Percentiles rank a stretch among this genome's conserved stretches.
phyloP scores from a whole-genome alignment of 2,329 filamentous ascomycete genomes.

The Aspergillus fijiensis region DNA sequence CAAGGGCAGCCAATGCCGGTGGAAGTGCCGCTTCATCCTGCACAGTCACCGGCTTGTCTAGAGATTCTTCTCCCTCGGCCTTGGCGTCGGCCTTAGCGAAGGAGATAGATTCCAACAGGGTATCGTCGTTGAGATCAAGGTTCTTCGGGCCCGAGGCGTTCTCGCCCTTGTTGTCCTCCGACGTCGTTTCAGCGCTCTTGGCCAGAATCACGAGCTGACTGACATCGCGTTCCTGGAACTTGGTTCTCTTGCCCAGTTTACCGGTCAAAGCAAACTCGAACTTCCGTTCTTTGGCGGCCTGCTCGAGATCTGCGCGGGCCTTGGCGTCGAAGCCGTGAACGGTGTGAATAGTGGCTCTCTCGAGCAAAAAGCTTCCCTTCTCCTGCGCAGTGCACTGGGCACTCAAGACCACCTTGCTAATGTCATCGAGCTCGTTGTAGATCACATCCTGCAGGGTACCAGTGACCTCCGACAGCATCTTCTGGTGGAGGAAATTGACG shows the following conservation, averaged over 20 bases:
- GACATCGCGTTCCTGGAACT: slow-evolving; percentile 49
- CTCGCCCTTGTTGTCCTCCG: slow-evolving; percentile 25
- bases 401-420: slow-evolving; percentile 46
- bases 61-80: slow-evolving; percentile 44
- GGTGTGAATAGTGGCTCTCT: slow-evolving; percentile 79
- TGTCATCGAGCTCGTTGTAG: slow-evolving; percentile 56
- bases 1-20: slow-evolving; percentile 60
- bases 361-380: slow-evolving; percentile 72
- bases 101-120: slow-evolving; percentile 80
- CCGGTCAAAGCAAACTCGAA: slow-evolving; percentile 84
- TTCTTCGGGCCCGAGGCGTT: slow-evolving; percentile 59
- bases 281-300: slow-evolving; percentile 64
- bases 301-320: slow-evolving; percentile 68
- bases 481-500: slow-evolving; percentile 70
- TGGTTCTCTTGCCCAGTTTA: slow-evolving; percentile 67
- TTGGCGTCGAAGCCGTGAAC: slow-evolving; percentile 78
- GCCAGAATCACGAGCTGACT: slow-evolving; percentile 92
- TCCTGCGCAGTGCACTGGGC: slow-evolving; percentile 43
- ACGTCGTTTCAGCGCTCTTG: slow-evolving; percentile 58
- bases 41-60: slow-evolving; percentile 39
- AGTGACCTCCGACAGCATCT: slow-evolving; percentile 63
- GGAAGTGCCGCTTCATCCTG: slow-evolving; percentile 57
- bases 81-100: slow-evolving; percentile 66
- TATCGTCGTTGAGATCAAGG: slow-evolving; percentile 85
- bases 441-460: slow-evolving; percentile 60